These are phyloP conservation scores for Plasmodium coatneyi DNA, from an alignment of 169 alveolate species.

Conservation along the genomic window DNA sequence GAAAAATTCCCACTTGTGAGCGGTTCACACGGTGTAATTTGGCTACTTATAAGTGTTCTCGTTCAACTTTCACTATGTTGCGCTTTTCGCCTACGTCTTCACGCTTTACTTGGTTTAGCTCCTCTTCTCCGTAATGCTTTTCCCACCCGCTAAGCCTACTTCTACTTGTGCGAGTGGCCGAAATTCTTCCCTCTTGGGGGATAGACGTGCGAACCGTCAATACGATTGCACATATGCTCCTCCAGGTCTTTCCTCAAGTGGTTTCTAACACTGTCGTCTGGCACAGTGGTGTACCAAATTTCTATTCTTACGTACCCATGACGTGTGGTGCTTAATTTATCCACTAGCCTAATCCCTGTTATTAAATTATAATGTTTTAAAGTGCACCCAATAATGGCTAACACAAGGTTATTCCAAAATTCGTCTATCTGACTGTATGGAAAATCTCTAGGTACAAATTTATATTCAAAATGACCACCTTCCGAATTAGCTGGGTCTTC, in stretches of 20 bases:
- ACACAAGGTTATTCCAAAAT: constrained; percentile 88
- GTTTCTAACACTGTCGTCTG: constrained; percentile 73
- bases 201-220: constrained; percentile 78
- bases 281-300: constrained; percentile 78
- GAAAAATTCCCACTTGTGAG: not conserved
- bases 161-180: constrained; percentile 66
- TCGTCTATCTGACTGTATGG: constrained; percentile 84
- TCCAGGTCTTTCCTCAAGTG: constrained; percentile 75
- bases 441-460: constrained; percentile 85
- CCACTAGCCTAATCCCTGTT: constrained; percentile 87
- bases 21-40: not conserved
- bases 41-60: not conserved
- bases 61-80: not conserved
- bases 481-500: constrained; percentile 87
- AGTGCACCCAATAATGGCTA: constrained; percentile 87
- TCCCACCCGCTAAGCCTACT: not conserved
- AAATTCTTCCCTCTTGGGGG: constrained; percentile 76
- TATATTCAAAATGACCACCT: constrained; percentile 89
- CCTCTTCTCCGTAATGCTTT: not conserved
- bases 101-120: not conserved
- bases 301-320: constrained; percentile 80
- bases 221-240: constrained; percentile 77
- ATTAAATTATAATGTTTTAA: constrained; percentile 81
- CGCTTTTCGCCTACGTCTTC: not conserved
- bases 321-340: constrained; percentile 73